Percentiles rank a stretch among this genome's conserved stretches.
Conservation (phyloP, 2,329 filamentous ascomycete genomes). For the Emergomyces orientalis region DNA sequence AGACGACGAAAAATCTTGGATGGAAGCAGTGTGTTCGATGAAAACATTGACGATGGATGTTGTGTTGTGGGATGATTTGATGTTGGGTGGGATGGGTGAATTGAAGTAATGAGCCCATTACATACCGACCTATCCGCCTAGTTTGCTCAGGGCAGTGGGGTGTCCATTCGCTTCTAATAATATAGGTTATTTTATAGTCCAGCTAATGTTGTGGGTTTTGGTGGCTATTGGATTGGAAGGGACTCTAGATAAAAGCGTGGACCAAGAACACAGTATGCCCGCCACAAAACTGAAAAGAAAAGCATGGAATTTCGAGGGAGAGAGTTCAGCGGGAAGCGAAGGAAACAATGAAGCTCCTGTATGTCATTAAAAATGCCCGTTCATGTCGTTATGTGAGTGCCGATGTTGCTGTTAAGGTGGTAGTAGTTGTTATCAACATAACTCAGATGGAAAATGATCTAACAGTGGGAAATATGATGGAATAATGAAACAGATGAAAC, state of each 20-base stretch:
- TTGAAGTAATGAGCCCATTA: too few relatives aligned
- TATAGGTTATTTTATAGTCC: not conserved
- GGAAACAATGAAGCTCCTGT: not conserved
- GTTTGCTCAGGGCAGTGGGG: not conserved
- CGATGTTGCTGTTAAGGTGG: not conserved
- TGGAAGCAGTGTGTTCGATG: not conserved
- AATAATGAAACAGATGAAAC: not conserved
- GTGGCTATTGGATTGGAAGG: not conserved
- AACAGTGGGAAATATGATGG: not conserved
- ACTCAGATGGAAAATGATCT: not conserved
- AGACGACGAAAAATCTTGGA: not conserved
- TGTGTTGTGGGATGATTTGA: not conserved
- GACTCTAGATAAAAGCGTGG: not conserved
- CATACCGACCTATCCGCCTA: not conserved
- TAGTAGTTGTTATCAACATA: not conserved
- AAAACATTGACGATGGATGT: not conserved
- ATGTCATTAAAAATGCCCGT: not conserved
- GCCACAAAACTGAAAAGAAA: not conserved
- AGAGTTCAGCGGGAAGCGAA: not conserved
- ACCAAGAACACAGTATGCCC: not conserved
- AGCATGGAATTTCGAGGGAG: not conserved
- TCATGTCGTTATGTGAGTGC: not conserved
- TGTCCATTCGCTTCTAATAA: not conserved
- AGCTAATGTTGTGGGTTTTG: not conserved
- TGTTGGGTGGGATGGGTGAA: too few relatives aligned